Evolutionary conservation across 2,329 filamentous ascomycete species (phyloP).

Genomic region (Ascochyta rabiei): DNA sequence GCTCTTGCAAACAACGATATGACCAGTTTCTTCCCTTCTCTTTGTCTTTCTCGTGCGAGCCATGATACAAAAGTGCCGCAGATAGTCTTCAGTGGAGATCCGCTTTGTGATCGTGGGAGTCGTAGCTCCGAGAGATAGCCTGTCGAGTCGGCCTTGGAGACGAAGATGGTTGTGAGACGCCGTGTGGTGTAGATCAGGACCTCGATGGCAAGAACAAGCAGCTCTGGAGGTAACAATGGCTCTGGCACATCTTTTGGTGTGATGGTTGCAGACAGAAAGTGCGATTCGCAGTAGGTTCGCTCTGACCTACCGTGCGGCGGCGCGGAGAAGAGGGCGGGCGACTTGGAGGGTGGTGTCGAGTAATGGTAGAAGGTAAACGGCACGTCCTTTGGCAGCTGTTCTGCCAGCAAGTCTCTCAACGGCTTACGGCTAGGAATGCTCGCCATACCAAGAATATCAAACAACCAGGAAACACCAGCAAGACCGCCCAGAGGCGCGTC

Average conservation of each 20-base stretch:
- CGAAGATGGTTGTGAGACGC: conserved; percentile 83
- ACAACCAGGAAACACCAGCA: not conserved
- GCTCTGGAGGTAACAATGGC: conserved; percentile 48
- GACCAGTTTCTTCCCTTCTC: conserved; percentile 70
- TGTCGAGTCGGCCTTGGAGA: conserved; percentile 96
- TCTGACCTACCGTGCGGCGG: conserved; percentile 74
- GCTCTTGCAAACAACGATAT: conserved; percentile 91
- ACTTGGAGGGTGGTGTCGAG: conserved; percentile 79
- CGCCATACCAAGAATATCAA: conserved; percentile 29
- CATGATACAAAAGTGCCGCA: conserved; percentile 77
- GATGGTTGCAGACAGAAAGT: conserved; percentile 71
- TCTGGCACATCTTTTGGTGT: conserved; percentile 35
- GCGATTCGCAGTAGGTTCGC: conserved; percentile 83
- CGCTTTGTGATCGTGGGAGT: conserved; percentile 54
- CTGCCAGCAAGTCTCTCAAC: conserved; percentile 55
- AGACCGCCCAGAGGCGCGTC: not conserved
- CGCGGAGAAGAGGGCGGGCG: conserved; percentile 78
- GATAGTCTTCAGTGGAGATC: conserved; percentile 76
- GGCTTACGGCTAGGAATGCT: conserved; percentile 28
- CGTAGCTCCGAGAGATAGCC: conserved; percentile 76
- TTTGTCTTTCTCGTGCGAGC: conserved; percentile 70
- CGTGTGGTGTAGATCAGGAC: conserved; percentile 83
- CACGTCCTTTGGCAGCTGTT: conserved; percentile 59
- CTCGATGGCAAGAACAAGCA: conserved; percentile 84
- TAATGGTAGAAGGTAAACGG: conserved; percentile 80